A percentile compares a stretch with the other conserved stretches of the same genome.
phyloP scores from a whole-genome alignment of 2,329 filamentous ascomycete genomes.

The Podosphaera fusca region DNA sequence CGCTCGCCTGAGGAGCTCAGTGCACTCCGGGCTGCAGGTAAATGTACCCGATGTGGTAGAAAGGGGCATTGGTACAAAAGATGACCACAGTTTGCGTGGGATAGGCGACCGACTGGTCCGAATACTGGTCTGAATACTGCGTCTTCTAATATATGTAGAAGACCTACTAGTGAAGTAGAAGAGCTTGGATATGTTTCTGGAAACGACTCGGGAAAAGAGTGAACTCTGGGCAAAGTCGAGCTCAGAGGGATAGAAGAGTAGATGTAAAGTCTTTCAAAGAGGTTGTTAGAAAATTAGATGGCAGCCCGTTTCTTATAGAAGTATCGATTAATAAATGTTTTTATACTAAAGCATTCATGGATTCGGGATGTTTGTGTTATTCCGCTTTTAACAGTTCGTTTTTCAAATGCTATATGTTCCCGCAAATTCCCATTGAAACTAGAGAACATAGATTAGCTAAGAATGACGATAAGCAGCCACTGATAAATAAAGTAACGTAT shows the following conservation, averaged over 20 bases:
- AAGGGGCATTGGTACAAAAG: neutral
- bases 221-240: no score
- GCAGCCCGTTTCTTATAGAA: neutral
- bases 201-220: neutral
- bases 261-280: no score
- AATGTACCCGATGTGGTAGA: no score
- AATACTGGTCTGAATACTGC: neutral
- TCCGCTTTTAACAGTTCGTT: neutral
- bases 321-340: conserved; percentile 1
- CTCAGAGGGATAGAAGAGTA: no score
- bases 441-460: no score
- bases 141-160: neutral
- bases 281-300: neutral
- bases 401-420: no score
- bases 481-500: no score
- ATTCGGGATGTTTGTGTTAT: neutral
- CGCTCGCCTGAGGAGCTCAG: neutral
- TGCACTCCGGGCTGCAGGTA: no score
- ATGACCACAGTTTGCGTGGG: neutral
- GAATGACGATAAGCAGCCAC: no score
- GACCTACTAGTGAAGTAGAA: neutral
- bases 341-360: neutral
- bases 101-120: neutral
- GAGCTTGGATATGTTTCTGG: neutral
- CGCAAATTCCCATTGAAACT: no score